Base-by-base conservation (phyloP, 2,329 filamentous ascomycete species). In the Aschersonia sp. region DNA sequence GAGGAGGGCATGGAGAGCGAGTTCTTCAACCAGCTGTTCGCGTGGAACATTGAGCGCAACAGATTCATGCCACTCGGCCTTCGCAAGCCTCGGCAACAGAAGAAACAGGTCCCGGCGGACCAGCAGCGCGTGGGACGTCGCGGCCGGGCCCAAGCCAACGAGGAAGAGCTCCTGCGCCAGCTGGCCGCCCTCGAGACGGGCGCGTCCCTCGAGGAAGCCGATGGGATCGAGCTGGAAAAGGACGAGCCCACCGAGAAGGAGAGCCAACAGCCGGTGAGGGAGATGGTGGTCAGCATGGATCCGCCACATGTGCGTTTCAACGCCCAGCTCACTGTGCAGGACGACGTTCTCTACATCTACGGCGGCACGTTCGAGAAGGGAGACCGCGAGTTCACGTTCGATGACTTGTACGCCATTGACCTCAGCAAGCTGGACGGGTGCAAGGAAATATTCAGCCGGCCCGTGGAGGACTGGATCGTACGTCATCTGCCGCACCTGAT, bases 1-100 rank as follows among this genome's bases (percentile, higher is more conserved):
- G 89, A 95, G 61, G 92, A 98, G 63, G 89, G 86, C 3, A 94
- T 98, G 55, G 91, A 98, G 48, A 94, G 87, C 60, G 89, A 96
- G 62, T 98, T 98, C 66, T 98, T 97, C 70, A 91, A 96, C 57
- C 78, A 82, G 48, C 67, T 97, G 30, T 94, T 85, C 58, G 85
- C 89, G 4, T 97, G 89, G 87, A 96, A 94, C 59, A 81, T 95
- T 52, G 92, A 97, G 58, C 79, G 91, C 50, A 98, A 98, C 61
- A 77, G 92, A 6, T 97, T 95, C 69, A 96, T 97, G 70, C 86
- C 85, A 2, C 72, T 97, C 43, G 70, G 72, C 7, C 70, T 97
- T 44, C 76, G 89, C 47, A 86, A 88, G 55, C 78, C 87, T 2
- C 80, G 88, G 9, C 42, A 44, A 29, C 70, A 74, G 28, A 77